Conservation (phyloP, 2,329 filamentous ascomycete genomes). For the Cryphonectria naterciae region DNA sequence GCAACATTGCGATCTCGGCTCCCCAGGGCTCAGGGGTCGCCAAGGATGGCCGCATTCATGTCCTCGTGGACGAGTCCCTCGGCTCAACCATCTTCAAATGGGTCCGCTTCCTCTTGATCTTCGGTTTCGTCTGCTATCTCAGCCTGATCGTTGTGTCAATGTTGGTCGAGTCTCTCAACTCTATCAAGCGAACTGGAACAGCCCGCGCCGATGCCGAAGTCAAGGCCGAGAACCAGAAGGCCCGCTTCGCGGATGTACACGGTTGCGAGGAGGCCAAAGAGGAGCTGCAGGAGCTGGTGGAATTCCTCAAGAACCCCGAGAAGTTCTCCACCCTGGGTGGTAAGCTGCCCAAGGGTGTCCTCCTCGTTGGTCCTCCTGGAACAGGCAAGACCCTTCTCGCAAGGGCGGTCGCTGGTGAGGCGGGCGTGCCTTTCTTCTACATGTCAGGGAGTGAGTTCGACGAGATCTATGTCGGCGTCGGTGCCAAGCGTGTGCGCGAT, state of each 20-base stretch:
- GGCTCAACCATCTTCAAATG: conserved; percentile 83
- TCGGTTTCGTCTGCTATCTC: conserved; percentile 78
- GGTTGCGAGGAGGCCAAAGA: conserved; percentile 98
- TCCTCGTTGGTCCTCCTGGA: conserved; percentile 92
- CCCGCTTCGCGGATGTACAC: conserved; percentile 90
- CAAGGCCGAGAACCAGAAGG: conserved; percentile 89
- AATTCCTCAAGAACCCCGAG: conserved; percentile 91
- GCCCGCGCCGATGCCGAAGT: conserved; percentile 75
- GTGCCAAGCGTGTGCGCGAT: conserved; percentile 77
- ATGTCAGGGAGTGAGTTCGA: conserved; percentile 99
- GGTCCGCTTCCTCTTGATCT: conserved; percentile 83
- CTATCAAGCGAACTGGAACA: conserved; percentile 74
- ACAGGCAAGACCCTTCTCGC: conserved; percentile 97
- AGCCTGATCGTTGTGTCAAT: conserved; percentile 79
- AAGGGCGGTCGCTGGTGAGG: conserved; percentile 93
- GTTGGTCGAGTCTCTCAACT: conserved; percentile 77
- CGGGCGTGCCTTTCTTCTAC: conserved; percentile 98
- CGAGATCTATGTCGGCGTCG: conserved; percentile 94
- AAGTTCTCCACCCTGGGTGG: conserved; percentile 93
- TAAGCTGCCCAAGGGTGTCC: conserved; percentile 94
- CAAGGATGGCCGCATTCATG: conserved; percentile 87
- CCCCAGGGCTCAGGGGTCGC: conserved; percentile 62
- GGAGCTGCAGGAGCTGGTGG: conserved; percentile 93
- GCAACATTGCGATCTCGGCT: conserved; percentile 62
- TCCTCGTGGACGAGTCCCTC: conserved; percentile 90